Evolutionary conservation across 257 asterid species (phyloP).

Genomic region (Solanum bulbocastanum): DNA sequence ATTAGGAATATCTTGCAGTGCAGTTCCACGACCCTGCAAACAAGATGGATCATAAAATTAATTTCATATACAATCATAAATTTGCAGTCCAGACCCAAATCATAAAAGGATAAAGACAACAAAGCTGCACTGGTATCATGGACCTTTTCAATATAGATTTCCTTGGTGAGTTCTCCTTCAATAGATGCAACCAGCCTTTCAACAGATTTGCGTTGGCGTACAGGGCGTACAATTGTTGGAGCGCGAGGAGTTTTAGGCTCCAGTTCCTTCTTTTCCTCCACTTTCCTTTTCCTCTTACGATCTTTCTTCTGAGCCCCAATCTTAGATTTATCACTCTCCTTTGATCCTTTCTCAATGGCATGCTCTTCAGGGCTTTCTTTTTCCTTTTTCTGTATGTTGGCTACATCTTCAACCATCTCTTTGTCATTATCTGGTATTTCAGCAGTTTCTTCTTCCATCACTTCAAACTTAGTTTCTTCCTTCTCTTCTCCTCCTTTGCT

Average conservation of each 20-base stretch:
- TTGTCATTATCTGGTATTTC: constrained; percentile 6
- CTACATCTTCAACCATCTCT: constrained; percentile 7
- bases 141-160: constrained; percentile 77
- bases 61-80: not conserved
- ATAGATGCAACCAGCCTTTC: constrained; percentile 79
- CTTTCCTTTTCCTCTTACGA: constrained; percentile 28
- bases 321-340: constrained; percentile 44
- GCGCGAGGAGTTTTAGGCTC: constrained; percentile 58
- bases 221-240: constrained; percentile 66
- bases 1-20: constrained; percentile 84
- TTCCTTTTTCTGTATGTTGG: constrained; percentile 11
- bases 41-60: not conserved
- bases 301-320: constrained; percentile 14
- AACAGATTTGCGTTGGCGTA: constrained; percentile 85
- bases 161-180: constrained; percentile 58
- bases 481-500: constrained; percentile 4
- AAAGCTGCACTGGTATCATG: not conserved
- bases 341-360: constrained; percentile 30
- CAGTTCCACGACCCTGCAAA: constrained; percentile 91
- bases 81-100: not conserved
- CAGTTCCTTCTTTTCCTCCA: constrained; percentile 32
- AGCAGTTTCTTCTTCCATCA: constrained; percentile 13
- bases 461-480: constrained; percentile 7
- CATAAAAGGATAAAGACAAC: not conserved
- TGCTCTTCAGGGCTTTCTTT: constrained; percentile 25